Evolutionary conservation across 345 rosid species (phyloP).

Genomic region (Linum lewisii): DNA sequence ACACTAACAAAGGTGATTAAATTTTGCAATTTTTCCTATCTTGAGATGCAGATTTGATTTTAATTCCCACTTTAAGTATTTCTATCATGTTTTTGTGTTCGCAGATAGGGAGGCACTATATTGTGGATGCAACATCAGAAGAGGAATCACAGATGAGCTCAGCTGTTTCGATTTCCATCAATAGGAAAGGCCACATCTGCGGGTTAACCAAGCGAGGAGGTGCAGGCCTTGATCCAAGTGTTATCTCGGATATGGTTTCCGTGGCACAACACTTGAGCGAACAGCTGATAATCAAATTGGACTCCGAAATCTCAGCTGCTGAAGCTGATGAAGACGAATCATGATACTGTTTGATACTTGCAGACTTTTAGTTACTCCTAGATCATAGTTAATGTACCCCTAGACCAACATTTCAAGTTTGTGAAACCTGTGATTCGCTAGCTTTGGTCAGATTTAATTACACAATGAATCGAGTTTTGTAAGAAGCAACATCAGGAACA

Average conservation of each 20-base stretch:
- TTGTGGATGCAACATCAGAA: slow-evolving; percentile 85
- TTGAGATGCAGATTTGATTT: no score
- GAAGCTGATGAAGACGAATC: slow-evolving; percentile 38
- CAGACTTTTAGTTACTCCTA: not conserved
- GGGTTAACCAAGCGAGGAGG: slow-evolving; percentile 84
- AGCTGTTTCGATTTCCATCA: slow-evolving; percentile 68
- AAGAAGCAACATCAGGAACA: no score
- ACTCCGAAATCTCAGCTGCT: slow-evolving; percentile 68
- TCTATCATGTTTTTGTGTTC: not conserved
- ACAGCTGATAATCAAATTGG: slow-evolving; percentile 53
- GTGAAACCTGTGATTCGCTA: no score
- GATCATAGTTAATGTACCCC: not conserved
- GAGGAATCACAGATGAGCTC: slow-evolving; percentile 97
- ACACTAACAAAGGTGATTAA: slow-evolving; percentile 63
- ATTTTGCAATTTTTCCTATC: not conserved
- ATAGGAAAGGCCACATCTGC: slow-evolving; percentile 59
- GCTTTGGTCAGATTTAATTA: no score
- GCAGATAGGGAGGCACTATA: slow-evolving; percentile 66
- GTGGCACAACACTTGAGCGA: slow-evolving; percentile 61
- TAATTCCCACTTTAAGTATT: no score
- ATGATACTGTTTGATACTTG: slow-evolving; percentile 6
- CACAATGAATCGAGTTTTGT: no score
- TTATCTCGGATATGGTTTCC: slow-evolving; percentile 77
- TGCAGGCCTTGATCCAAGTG: slow-evolving; percentile 67
- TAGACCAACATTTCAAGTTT: no score